These are phyloP conservation scores for Verticillium dahliae DNA, from an alignment of 2,329 filamentous ascomycete species.

Conservation along the genomic window DNA sequence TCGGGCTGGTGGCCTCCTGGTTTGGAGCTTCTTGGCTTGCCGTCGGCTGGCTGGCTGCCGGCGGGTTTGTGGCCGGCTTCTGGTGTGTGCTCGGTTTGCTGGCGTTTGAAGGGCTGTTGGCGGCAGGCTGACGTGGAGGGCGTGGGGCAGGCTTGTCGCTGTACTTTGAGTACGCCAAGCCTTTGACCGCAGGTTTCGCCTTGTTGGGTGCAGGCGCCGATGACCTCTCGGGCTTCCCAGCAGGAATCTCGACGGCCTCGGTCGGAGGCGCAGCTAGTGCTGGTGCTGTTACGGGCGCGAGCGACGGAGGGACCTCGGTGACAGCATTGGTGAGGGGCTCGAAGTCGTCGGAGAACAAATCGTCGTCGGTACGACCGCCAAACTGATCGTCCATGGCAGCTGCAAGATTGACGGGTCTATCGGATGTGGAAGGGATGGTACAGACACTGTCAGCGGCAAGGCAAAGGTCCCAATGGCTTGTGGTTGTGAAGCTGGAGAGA, in stretches of 20 bases:
- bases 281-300: conserved; percentile 8
- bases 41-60: background rate
- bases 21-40: background rate
- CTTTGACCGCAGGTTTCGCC: conserved; percentile 10
- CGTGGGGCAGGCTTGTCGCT: background rate
- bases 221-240: background rate
- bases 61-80: background rate
- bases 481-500: background rate
- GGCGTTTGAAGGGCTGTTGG: background rate
- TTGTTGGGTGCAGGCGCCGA: conserved; percentile 11
- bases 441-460: background rate
- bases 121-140: background rate
- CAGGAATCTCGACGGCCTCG: background rate
- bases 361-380: conserved; percentile 54
- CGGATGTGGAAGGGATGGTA: background rate
- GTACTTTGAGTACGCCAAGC: conserved; percentile 1
- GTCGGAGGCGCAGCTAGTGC: background rate
- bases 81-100: background rate
- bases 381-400: conserved; percentile 53
- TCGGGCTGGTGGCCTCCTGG: background rate
- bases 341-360: conserved; percentile 57
- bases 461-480: background rate
- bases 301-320: background rate
- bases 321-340: conserved; percentile 31
- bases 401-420: too few species aligned